Evolutionary conservation across 148 eudicot species (phyloP).

Genomic region (Pharnaceum exiguum): DNA sequence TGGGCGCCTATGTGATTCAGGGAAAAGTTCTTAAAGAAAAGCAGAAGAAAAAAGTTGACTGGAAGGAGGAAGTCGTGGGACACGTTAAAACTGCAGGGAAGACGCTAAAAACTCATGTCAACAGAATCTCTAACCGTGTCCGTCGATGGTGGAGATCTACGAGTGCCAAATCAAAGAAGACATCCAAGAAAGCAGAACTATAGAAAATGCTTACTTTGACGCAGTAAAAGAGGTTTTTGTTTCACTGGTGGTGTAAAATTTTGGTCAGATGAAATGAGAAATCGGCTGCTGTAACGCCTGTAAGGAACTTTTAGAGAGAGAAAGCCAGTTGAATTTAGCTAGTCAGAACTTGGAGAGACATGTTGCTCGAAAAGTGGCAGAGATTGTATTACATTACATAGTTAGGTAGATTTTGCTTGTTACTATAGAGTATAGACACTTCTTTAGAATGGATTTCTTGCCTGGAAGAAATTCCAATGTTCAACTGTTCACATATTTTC

Average conservation of each 20-base stretch:
- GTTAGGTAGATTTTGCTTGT: too few relatives aligned
- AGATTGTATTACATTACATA: neutral
- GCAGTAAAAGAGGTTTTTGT: neutral
- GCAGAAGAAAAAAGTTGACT: constrained; percentile 40
- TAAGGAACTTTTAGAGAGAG: too few relatives aligned
- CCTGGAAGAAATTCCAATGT: too few relatives aligned
- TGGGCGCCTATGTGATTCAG: constrained; percentile 30
- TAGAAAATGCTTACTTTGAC: constrained; percentile 11
- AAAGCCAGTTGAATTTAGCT: neutral
- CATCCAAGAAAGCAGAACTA: constrained; percentile 46
- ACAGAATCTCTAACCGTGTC: constrained; percentile 34
- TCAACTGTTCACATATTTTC: too few relatives aligned
- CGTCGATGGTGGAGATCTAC: constrained; percentile 61
- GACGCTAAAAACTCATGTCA: constrained; percentile 43
- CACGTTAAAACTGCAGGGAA: constrained; percentile 41
- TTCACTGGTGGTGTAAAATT: neutral
- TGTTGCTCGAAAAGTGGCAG: neutral
- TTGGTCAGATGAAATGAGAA: too few relatives aligned
- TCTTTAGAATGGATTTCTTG: neutral
- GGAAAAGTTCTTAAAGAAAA: constrained; percentile 59
- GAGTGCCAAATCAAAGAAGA: constrained; percentile 34
- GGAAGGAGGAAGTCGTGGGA: constrained; percentile 58
- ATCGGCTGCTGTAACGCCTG: too few relatives aligned
- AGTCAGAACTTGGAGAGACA: neutral
- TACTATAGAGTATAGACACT: neutral